Evolutionary conservation across 2,329 filamentous ascomycete species (phyloP), one percentile per base, ranked within the genome.

Genomic region (Ilyonectria sp.): DNA sequence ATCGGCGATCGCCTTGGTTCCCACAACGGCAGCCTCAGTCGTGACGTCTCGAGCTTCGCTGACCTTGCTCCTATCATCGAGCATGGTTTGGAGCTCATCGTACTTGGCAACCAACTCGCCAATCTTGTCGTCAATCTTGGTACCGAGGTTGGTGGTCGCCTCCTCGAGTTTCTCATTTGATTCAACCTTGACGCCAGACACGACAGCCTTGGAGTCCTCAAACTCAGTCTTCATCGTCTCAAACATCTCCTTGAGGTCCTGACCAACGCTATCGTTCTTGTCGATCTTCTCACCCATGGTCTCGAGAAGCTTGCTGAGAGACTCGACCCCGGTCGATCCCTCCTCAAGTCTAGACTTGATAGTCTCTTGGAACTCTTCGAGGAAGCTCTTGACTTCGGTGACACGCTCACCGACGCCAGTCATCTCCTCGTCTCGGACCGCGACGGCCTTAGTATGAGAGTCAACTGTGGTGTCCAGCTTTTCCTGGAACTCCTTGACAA

Each of bases 191-290:
- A 91, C 88, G 7, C 92, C 92, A 63, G 93, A 92, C 26, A 96
- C 87, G n/a, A 93, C 90, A 17, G 91, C 90, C 73, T 94, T 92
- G 11, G 93, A 92, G 69, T 95, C 93, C 75, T 98, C 94, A 67
- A 98, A 97, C 77, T 98, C 95, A 1, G 89, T 84, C 79, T 93
- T 94, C 81, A 98, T 90, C 2, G 90, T 89, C 61, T 93, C 91
- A 46, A 91, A 89, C 79, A 95, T 87, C 62, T 92, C 91, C 74
- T 91, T 91, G 60, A 95, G 83, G 69, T 91, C 91, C n/a, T 88
- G 85, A 31, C 85, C 82, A 23, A 90, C 80, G 46, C 80, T 86
- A 40, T 87, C 86, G 66, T 90, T 91, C 73, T 87, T 86, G 62
- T 83, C 83, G 40, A 91, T 83, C 49, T 86, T 87, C 75, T 93